Evolutionary conservation across 805 yeast genomes (phyloP), one percentile per base, ranked within the genome.

Genomic region (Candida germanica): DNA sequence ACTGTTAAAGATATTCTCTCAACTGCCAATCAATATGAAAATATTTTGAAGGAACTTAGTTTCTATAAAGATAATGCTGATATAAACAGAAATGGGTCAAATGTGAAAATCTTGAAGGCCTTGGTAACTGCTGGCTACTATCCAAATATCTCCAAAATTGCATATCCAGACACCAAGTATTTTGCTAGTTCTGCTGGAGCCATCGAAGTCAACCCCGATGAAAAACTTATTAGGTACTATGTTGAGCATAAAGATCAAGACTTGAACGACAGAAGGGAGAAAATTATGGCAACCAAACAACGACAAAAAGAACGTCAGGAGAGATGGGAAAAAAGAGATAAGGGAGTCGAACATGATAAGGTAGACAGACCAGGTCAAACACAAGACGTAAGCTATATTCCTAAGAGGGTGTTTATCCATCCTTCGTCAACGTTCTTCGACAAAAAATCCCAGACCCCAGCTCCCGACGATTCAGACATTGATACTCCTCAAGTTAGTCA

Each of bases 201-300:
- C 0, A 72, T 91, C 29, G 89, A 85, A 36, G 70, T 78, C n/a
- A 96, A 89, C 49, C 85, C 88, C 0, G 96, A 89, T 51, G 84
- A 89, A 2, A 73, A 69, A 38, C 66, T 71, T 40, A 81, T 83
- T 10, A 26, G 31, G 12, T 37, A 37, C 20, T 37, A 28, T 39
- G 83, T 37, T 14, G 40, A 32, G 22, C 33, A 9, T 15, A 26
- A 27, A 10, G 36, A 36, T 27, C 16, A 22, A 17, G 24, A 31
- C 13, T 20, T 36, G 14, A 10, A 26, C n/a, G 31, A 14, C 9
- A 30, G 15, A 23, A 36, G 24, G 20, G 23, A 30, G 9, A 30
- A 26, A 20, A 30, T 30, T 4, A 29, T 29, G 19, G 37, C 41
- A 17, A 38, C 44, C 2, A 24, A 34, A 16, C 33, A 18, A 17